Evolutionary conservation across 2,329 filamentous ascomycete species (phyloP).

Genomic region (Ophiostoma pallidulum): DNA sequence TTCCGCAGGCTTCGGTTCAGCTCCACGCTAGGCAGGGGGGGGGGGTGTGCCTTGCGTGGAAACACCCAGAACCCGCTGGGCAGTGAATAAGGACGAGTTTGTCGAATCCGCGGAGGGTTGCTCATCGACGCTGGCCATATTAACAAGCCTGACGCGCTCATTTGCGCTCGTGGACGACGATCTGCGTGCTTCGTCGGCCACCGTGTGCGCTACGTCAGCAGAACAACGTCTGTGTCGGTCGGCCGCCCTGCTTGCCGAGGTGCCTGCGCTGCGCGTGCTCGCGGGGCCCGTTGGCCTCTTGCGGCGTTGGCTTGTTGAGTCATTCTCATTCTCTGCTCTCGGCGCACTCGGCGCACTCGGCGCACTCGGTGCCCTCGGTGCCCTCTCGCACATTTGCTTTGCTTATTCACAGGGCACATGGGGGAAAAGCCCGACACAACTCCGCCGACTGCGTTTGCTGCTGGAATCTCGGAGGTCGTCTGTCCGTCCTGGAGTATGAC

Average conservation of each 20-base stretch:
- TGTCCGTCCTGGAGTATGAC: conserved; percentile 1
- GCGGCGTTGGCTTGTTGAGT: no score
- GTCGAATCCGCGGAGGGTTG: neutral
- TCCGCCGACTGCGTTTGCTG: no score
- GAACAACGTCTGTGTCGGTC: no score
- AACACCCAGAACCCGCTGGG: conserved; percentile 7
- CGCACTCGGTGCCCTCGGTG: no score
- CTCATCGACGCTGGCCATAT: neutral
- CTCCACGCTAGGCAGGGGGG: neutral
- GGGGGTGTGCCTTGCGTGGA: conserved; percentile 3
- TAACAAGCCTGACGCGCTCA: conserved; percentile 2
- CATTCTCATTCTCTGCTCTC: no score
- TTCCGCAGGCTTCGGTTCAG: neutral
- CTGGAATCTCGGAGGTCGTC: neutral
- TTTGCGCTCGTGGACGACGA: conserved; percentile 3
- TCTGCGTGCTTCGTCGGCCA: neutral
- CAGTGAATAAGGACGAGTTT: conserved; percentile 1
- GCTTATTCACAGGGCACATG: no score
- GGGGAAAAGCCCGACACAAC: no score
- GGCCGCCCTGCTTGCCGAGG: neutral
- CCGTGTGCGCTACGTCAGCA: neutral
- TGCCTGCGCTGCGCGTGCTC: no score
- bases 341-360: no score
- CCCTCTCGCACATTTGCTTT: no score
- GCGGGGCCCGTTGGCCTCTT: no score